A percentile compares a stretch with the other conserved stretches of the same genome.
Evolutionary conservation across 768 basidiomycete genomes (phyloP).

Genomic region (Mycena pura): DNA sequence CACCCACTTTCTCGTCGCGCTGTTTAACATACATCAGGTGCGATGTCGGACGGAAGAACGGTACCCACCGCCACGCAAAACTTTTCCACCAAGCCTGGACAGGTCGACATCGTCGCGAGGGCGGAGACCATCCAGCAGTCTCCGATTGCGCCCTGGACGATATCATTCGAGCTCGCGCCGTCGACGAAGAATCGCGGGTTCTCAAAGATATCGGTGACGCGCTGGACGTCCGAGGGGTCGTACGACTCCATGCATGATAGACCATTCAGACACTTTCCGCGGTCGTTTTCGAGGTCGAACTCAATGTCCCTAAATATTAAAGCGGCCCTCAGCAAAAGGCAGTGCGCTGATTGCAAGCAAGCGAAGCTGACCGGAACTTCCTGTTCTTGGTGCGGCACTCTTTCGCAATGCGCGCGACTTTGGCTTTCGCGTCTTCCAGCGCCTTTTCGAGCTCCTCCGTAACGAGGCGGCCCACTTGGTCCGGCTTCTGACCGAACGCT

Average conservation of each 20-base stretch:
- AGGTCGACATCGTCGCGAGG: constrained; percentile 53
- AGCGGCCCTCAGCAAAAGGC: background rate
- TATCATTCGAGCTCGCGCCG: constrained; percentile 50
- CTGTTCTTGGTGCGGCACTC: constrained; percentile 56
- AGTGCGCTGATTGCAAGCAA: background rate
- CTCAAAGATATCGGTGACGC: constrained; percentile 59
- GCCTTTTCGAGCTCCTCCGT: constrained; percentile 55
- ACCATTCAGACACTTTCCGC: constrained; percentile 46
- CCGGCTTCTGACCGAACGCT: constrained; percentile 26
- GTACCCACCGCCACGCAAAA: constrained; percentile 55
- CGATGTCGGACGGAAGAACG: background rate
- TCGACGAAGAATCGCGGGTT: constrained; percentile 57
- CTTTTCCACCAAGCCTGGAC: constrained; percentile 53
- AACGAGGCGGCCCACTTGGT: constrained; percentile 44
- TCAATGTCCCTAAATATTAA: constrained; percentile 58
- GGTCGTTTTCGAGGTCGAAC: constrained; percentile 58
- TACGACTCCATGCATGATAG: constrained; percentile 28
- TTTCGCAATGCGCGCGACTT: constrained; percentile 51
- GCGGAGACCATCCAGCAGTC: constrained; percentile 65
- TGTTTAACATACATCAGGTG: constrained; percentile 26
- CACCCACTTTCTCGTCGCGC: constrained; percentile 58
- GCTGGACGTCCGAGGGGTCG: constrained; percentile 47
- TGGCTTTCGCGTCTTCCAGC: constrained; percentile 50
- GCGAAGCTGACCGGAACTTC: constrained; percentile 52
- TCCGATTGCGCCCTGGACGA: constrained; percentile 56